A percentile compares a stretch with the other conserved stretches of the same genome.
Conservation (phyloP, 1,284 basidiomycete species). For the Athelia psychrophila region DNA sequence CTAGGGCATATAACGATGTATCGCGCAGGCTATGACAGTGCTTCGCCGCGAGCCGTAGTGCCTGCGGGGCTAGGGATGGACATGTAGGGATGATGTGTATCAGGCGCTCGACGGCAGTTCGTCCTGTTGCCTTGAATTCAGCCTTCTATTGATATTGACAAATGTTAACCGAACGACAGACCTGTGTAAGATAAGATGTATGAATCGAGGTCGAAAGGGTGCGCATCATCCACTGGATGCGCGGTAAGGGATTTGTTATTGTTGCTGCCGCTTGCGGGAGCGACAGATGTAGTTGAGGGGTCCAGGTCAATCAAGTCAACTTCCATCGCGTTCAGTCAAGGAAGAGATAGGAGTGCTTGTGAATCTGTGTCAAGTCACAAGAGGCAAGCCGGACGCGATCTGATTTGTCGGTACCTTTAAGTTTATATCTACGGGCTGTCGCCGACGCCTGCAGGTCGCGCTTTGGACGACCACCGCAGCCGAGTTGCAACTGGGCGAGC, state of each 20-base stretch:
- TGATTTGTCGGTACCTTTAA: too few species aligned
- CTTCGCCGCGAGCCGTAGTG: slow-evolving; percentile 60
- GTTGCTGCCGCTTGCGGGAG: too few species aligned
- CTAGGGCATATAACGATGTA: slow-evolving; percentile 52
- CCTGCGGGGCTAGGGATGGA: slow-evolving; percentile 66
- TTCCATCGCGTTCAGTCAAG: neutral
- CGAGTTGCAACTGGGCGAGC: too few species aligned
- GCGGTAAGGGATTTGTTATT: slow-evolving; percentile 20
- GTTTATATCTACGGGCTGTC: too few species aligned
- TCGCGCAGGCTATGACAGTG: slow-evolving; percentile 64
- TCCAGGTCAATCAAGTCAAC: neutral
- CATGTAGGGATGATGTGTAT: slow-evolving; percentile 61
- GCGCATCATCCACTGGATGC: slow-evolving; percentile 59
- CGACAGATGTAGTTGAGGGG: neutral
- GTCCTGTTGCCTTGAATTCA: slow-evolving; percentile 40
- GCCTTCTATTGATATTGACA: neutral
- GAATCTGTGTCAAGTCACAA: neutral
- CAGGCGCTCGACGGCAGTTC: slow-evolving; percentile 67
- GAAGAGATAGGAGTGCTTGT: neutral
- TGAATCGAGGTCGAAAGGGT: slow-evolving; percentile 78
- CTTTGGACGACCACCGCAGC: too few species aligned
- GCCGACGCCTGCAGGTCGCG: too few species aligned
- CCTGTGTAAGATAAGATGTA: slow-evolving; percentile 66
- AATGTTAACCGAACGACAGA: slow-evolving; percentile 21
- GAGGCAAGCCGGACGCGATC: neutral